phyloP scores from a whole-genome alignment of 768 basidiomycete genomes.

The Phaffia tasmanica region DNA sequence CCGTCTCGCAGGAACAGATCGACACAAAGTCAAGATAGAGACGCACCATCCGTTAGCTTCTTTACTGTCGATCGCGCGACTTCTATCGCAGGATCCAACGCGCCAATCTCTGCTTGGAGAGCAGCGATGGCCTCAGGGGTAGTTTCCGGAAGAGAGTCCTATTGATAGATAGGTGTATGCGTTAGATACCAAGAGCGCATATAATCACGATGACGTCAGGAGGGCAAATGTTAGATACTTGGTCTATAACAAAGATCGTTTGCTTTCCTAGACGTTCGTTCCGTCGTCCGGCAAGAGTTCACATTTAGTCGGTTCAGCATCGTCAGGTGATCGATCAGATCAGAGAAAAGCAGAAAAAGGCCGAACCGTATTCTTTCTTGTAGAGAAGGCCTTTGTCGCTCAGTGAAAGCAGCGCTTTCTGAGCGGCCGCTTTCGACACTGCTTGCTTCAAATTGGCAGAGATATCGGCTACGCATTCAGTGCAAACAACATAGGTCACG shows the following conservation, averaged over 20 bases:
- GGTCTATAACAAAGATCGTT: conserved; percentile 23
- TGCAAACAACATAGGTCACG: too few species aligned
- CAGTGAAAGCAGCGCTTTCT: conserved; percentile 22
- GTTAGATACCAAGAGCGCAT: not conserved
- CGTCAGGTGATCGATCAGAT: not conserved
- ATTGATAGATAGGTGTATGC: too few species aligned
- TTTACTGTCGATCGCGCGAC: not conserved
- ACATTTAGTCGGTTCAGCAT: not conserved
- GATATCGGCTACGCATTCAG: conserved; percentile 16
- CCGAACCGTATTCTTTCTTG: conserved; percentile 25
- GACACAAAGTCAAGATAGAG: not conserved
- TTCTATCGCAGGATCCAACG: not conserved
- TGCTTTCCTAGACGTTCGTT: conserved; percentile 21
- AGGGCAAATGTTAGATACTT: not conserved
- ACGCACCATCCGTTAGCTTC: conserved; percentile 2
- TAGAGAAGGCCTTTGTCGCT: conserved; percentile 1
- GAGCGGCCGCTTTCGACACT: conserved; percentile 18
- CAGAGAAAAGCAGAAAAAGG: not conserved
- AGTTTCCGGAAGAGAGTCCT: not conserved
- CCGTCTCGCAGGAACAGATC: not conserved
- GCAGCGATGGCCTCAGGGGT: conserved; percentile 1
- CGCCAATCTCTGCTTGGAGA: not conserved
- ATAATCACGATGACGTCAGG: not conserved
- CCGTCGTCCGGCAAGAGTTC: not conserved
- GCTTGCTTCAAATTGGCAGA: conserved; percentile 25